Base-by-base conservation (phyloP, 2,329 filamentous ascomycete species). In the Fusarium chlamydosporum region DNA sequence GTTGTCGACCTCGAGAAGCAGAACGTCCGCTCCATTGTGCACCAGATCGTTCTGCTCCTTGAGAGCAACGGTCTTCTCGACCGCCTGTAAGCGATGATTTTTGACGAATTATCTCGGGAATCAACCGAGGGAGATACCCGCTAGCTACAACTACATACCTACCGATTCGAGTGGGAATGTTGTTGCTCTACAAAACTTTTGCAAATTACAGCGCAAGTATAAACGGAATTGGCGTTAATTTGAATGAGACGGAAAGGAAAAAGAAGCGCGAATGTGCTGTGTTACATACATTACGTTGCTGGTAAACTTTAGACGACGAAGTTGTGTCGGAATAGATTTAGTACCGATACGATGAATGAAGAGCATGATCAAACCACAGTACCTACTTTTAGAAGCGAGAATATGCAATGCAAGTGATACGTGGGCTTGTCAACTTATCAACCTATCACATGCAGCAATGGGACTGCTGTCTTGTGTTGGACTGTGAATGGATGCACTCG, bases 11-110 rank as follows among this genome's bases (percentile, higher is more conserved):
- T 91, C 57, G 90, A 92, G 82, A 96, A 91, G 87, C 93, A 92
- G 81, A 92, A 89, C 71, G 94, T 98, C 47, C 88, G 96, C 76
- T 96, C 92, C 63, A 95, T 95, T 67, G 96, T 99, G 54, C 96
- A 99, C 84, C 92, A 98, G 87, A 98, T 99, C 76, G 88, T 99
- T 68, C 86, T 99, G 76, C 82, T 97, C 82, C 85, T 99, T 62
- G 96, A 99, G 88, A 92, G 91, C 79, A 86, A 92, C 76, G 96
- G 96, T 50, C 88, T 97, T 76, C 84, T 99, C 76, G 95, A 97
- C 84, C 88, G 84, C 63, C 76, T 88, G 63, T 89, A 82, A 79
- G 65, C 26, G 62, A 56, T 65, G 43, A 42, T 45, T 56, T 50
- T 56, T 46, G 48, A 56, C 37, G 47, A 47, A 53, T 56, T 56